Conservation (phyloP, 257 asterid species). For the Penstemon newberryi region DNA sequence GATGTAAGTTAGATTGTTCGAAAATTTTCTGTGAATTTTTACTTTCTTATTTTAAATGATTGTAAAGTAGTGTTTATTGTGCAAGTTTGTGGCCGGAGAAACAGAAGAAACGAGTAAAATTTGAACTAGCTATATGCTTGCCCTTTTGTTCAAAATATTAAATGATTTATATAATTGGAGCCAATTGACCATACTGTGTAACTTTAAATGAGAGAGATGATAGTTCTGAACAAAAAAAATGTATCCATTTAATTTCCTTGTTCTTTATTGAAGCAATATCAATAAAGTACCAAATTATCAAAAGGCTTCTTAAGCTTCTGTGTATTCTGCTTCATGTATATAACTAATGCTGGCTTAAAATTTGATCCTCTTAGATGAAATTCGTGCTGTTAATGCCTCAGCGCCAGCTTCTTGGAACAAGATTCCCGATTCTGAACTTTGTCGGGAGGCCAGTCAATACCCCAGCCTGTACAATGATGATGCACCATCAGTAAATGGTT, state of each 20-base stretch:
- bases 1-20: too few relatives aligned
- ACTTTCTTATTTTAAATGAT: too few relatives aligned
- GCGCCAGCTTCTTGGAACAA: conserved; percentile 47
- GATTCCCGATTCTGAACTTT: conserved; percentile 40
- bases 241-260: conserved; percentile 2
- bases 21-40: too few relatives aligned
- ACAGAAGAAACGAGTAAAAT: too few relatives aligned
- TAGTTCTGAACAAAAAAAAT: not conserved
- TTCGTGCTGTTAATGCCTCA: conserved; percentile 40
- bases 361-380: conserved; percentile 40
- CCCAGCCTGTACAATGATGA: conserved; percentile 39
- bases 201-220: conserved; percentile 3
- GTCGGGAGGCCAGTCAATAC: conserved; percentile 33
- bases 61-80: too few relatives aligned
- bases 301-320: conserved; percentile 6
- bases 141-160: not conserved
- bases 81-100: too few relatives aligned
- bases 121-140: too few relatives aligned
- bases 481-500: conserved; percentile 33
- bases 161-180: not conserved
- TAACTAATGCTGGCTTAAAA: conserved; percentile 26
- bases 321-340: not conserved
- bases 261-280: conserved; percentile 2
- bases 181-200: not conserved
- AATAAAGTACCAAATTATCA: not conserved